Base-by-base conservation (phyloP, 2,329 filamentous ascomycete species). In the Fusarium equiseti region DNA sequence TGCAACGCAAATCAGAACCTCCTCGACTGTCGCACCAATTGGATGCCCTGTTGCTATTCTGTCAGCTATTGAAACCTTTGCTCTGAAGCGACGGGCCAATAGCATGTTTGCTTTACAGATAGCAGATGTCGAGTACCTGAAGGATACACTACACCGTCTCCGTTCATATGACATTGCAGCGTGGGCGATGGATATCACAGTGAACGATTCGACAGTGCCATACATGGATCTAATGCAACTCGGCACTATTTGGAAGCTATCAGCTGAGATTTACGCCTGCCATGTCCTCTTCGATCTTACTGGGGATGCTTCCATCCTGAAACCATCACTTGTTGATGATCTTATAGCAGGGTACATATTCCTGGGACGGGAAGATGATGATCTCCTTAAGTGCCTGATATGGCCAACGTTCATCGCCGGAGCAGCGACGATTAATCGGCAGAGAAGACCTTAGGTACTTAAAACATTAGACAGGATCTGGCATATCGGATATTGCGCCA, bases 221-320 rank as follows among this genome's bases (percentile, higher is more conserved):
- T 24, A 4, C 20, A 15, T 5, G n/a, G 46, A 35, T 8, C 8
- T 50, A 5, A 22, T 50, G 9, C 46, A 16, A 5, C 46, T 50
- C 16, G 46, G 46, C 15, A 24, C 29, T 6, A 50, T 50, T 18
- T 50, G 46, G 46, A 24, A 11, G 12, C 29, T 50, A 3, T 24
- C 46, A 2, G 20, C 46, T 8, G 46, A 50, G 1, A 24, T 35
- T 8, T 50, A 50, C 3, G 46, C 46, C 20, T 6, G 46, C 7
- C 6, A 10, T 18, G 22, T 20, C 8, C 20, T 24, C 3, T 27
- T 20, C 16, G 16, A 20, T 11, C 46, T 35, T 7, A 22, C 46
- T 0, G 13, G 27, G 27, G 10, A 16, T 35, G 3, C 9, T 7
- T 16, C 6, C 6, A 50, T 16, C 8, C 22, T 20, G 1, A 2